Evolutionary conservation across 2,329 filamentous ascomycete species (phyloP).

Genomic region (Aspergillus ruber): DNA sequence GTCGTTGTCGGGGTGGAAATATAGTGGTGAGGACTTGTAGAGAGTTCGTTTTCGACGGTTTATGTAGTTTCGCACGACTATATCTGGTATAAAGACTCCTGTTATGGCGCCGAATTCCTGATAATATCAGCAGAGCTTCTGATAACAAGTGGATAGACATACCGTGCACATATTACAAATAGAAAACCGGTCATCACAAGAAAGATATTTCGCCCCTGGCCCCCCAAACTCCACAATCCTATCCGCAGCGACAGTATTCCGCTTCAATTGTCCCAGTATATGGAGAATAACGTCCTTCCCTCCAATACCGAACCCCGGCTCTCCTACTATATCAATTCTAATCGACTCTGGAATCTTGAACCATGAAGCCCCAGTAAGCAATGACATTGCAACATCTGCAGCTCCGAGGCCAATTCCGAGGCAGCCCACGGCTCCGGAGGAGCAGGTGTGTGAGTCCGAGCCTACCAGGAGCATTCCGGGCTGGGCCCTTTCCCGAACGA

Average conservation of each 20-base stretch:
- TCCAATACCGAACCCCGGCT: slow-evolving; percentile 31
- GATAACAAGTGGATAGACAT: neutral
- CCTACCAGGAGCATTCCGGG: slow-evolving; percentile 41
- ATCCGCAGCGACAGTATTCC: slow-evolving; percentile 42
- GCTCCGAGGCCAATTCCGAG: slow-evolving; percentile 43
- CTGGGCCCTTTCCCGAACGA: slow-evolving; percentile 39
- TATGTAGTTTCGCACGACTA: slow-evolving; percentile 25
- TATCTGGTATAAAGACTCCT: slow-evolving; percentile 38
- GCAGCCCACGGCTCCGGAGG: slow-evolving; percentile 35
- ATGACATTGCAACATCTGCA: slow-evolving; percentile 40
- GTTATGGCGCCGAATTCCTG: slow-evolving; percentile 41
- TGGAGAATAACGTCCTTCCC: slow-evolving; percentile 45
- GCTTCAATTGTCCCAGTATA: slow-evolving; percentile 38
- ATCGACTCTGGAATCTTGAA: slow-evolving; percentile 41
- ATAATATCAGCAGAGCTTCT: neutral
- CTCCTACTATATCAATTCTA: slow-evolving; percentile 35
- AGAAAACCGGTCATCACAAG: slow-evolving; percentile 41
- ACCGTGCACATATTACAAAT: slow-evolving; percentile 44
- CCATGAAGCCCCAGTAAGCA: slow-evolving; percentile 45
- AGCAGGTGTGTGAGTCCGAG: slow-evolving; percentile 44
- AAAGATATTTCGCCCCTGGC: slow-evolving; percentile 34
- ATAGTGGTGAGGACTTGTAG: slow-evolving; percentile 16
- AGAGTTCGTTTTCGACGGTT: slow-evolving; percentile 1
- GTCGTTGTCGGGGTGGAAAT: slow-evolving; percentile 36
- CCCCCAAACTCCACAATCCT: slow-evolving; percentile 43